Evolutionary conservation across 495 filamentous ascomycete genomes (phyloP), one percentile per base, ranked within the genome.

Genomic region (Talaromyces liani): DNA sequence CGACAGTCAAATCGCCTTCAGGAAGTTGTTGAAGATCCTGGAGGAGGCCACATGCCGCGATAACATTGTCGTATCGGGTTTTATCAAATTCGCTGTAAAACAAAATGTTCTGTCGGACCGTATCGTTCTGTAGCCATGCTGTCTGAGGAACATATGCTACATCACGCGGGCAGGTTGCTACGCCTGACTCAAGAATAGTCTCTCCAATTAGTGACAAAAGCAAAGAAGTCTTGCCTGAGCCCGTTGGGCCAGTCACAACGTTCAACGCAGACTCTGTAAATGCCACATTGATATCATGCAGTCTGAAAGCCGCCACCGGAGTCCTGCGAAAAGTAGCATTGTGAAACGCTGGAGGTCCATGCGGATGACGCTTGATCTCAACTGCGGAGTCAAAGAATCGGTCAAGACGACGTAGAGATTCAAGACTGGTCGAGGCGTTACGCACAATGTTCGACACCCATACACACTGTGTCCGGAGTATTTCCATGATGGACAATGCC

Each of bases 191-290:
- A 6, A 84, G 73, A 7, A 75, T 83, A 14, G 91, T 77, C 66
- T 92, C 89, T 2, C 89, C 89, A 12, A 92, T 79, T 4, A 91
- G 73, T 16, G 87, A 86, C 66, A 89, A 82, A 7, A 92, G 73
- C 36, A 92, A 69, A 16, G 88, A 86, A 6, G 88, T 87, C 71
- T 92, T 92, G 12, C 89, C 89, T 4, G 63, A 61, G 71, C 80
- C 56, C 70, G 81, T 83, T 2, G 78, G 76, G 4, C 82, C 82
- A 24, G 76, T 78, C 1, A 85, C 67, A 0, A 84, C 78, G 56
- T 82, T 85, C 36, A 85, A 66, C 1, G 79, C 79, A 12, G 78
- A 77, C 22, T 80, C 75, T 36, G 77, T 75, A 60, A 84, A 85
- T 58, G 79, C 68, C 20, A 83, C 66, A 27, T 79, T 76, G 18